phyloP scores from a whole-genome alignment of 2,329 filamentous ascomycete species.

The Helotiales sp. region DNA sequence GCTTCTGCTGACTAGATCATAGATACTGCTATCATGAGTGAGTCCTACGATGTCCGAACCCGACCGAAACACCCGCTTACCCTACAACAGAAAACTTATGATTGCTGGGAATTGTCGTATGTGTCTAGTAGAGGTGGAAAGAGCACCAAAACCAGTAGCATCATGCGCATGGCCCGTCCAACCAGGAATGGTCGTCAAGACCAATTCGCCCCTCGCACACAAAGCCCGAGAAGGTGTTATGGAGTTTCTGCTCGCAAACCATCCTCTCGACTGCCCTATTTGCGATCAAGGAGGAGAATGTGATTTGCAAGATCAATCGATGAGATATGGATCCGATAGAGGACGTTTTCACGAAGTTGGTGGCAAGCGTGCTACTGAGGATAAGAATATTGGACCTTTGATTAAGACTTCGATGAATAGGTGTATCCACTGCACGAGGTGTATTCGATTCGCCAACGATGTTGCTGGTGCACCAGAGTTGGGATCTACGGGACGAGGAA shows the following conservation, averaged over 20 bases:
- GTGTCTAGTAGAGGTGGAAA: constrained; percentile 98
- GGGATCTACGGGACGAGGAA: constrained; percentile 91
- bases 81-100: constrained; percentile 76
- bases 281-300: constrained; percentile 99
- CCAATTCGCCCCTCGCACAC: constrained; percentile 91
- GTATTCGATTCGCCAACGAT: constrained; percentile 96
- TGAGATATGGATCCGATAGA: constrained; percentile 95
- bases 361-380: constrained; percentile 96
- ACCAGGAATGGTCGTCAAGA: constrained; percentile 99
- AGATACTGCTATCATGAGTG: constrained; percentile 99
- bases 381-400: constrained; percentile 97
- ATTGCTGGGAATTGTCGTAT: constrained; percentile 99
- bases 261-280: constrained; percentile 93
- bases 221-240: constrained; percentile 98
- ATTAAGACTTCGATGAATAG: constrained; percentile 99
- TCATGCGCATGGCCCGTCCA: constrained; percentile 99
- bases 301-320: constrained; percentile 98
- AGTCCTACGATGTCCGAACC: constrained; percentile 39
- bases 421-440: constrained; percentile 98
- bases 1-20: constrained; percentile 32
- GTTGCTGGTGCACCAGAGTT: constrained; percentile 94
- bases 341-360: constrained; percentile 94
- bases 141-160: constrained; percentile 92
- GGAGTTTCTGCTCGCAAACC: constrained; percentile 97
- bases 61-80: constrained; percentile 24